A percentile compares a stretch with the other conserved stretches of the same genome.
phyloP scores from a whole-genome alignment of 2,329 filamentous ascomycete species.

The Dothistroma pini region DNA sequence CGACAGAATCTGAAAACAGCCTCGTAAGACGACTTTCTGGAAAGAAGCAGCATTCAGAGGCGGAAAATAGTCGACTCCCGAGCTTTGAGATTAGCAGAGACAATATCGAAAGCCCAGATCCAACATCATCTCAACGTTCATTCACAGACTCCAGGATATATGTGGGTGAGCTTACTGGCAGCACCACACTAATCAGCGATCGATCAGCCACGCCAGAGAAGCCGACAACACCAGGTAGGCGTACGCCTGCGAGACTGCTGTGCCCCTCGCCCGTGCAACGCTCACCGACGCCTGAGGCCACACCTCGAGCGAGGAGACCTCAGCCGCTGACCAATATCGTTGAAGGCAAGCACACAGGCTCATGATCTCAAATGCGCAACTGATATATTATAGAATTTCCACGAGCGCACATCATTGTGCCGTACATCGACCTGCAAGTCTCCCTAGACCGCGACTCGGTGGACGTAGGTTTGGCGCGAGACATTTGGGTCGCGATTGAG shows the following conservation, averaged over 20 bases:
- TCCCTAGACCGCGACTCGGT: slow-evolving; percentile 22
- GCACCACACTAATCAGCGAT: slow-evolving; percentile 12
- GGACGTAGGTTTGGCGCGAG: slow-evolving; percentile 24
- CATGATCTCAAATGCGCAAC: background rate
- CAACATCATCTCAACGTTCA: slow-evolving; percentile 19
- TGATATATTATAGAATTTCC: background rate
- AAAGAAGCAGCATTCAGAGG: slow-evolving; percentile 24
- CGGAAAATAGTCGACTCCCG: slow-evolving; percentile 23
- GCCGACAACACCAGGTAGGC: slow-evolving; percentile 4
- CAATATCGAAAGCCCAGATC: slow-evolving; percentile 24
- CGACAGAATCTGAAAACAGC: slow-evolving; percentile 27
- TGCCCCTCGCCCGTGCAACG: slow-evolving; percentile 11
- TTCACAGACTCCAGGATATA: slow-evolving; percentile 30
- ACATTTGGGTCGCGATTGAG: slow-evolving; percentile 32
- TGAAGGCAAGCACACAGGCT: background rate
- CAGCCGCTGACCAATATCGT: background rate
- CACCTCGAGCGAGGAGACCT: slow-evolving; percentile 15
- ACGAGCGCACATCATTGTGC: slow-evolving; percentile 10
- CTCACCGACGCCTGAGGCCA: slow-evolving; percentile 18
- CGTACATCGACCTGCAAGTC: slow-evolving; percentile 29
- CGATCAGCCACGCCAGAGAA: background rate
- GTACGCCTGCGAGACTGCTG: slow-evolving; percentile 11
- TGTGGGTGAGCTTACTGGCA: slow-evolving; percentile 20
- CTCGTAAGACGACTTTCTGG: slow-evolving; percentile 32
- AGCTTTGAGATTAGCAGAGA: slow-evolving; percentile 31